Base-by-base conservation (phyloP, 805 yeast species). In the Kodamaea jinghongensis region DNA sequence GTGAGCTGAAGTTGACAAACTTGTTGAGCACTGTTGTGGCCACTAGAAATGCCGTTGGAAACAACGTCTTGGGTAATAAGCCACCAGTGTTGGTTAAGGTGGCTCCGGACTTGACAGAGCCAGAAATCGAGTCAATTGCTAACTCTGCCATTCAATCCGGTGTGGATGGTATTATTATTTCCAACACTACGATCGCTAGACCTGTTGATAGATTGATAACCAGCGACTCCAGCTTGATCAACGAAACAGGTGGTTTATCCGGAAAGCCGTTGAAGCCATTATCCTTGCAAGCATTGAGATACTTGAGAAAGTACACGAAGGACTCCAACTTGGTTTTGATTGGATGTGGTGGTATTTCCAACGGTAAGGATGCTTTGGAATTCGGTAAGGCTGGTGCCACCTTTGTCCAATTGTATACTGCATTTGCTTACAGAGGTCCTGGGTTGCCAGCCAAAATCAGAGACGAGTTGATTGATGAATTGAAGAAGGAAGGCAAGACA, bases 321-420 rank as follows among this genome's bases (percentile, higher is more conserved):
- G 86, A 78, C 45, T 75, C 84, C 1, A 73, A 79, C 38, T 61
- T 89, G 47, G 85, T 89, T 2, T 72, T 91, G 31, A 76, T 91
- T 48, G 98, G 98, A 25, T 89, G 96, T 64, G 98, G 98, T 42
- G 98, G 98, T 49, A 88, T 91, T 50, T 71, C 83, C n/a, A 65
- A 71, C 16, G 98, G 96, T 41, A 72, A 79, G 48, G 98, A 91
- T 57, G 97, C 90, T 0, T 67, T 90, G 35, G 97, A 90, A 49
- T 91, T 83, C 61, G 96, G 93, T 25, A 79, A 78, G 54, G 96
- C 96, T 1, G 98, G 98, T 42, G 98, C 98, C 10, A 75, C 84
- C n/a, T 86, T 81, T 58, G 79, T 91, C 35, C 86, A 91, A 62
- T 60, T 89, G 39, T 88, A 89, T 67, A 90, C 98, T 2, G 80